Conservation (phyloP, 495 filamentous ascomycete genomes). For the Xylona heveae region DNA sequence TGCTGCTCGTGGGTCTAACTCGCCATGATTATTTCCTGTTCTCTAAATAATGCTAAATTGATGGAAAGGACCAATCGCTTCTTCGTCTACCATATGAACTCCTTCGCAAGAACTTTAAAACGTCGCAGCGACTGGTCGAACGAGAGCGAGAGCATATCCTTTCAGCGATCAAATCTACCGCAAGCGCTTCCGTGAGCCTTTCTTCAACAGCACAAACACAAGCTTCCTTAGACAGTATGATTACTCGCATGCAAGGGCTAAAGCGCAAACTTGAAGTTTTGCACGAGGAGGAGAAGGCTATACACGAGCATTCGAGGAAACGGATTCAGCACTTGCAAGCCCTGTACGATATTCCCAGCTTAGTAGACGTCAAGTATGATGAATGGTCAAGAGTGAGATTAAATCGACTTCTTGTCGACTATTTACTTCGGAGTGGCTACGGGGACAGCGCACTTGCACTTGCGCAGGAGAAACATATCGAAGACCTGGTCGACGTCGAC, state of each 20-base stretch:
- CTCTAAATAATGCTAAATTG: slow-evolving; percentile 1
- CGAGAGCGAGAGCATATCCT: slow-evolving; percentile 51
- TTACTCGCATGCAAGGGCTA: slow-evolving; percentile 58
- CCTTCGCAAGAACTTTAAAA: slow-evolving; percentile 79
- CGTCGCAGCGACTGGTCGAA: slow-evolving; percentile 63
- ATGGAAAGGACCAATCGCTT: slow-evolving; percentile 75
- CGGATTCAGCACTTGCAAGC: slow-evolving; percentile 62
- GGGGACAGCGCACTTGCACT: slow-evolving; percentile 52
- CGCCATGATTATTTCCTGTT: slow-evolving; percentile 1
- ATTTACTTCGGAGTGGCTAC: slow-evolving; percentile 69
- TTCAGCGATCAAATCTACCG: slow-evolving; percentile 43
- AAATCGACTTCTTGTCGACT: slow-evolving; percentile 74
- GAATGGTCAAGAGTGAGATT: slow-evolving; percentile 64
- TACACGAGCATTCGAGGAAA: slow-evolving; percentile 51
- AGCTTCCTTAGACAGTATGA: slow-evolving; percentile 61
- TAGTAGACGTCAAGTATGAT: slow-evolving; percentile 89
- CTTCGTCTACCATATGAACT: slow-evolving; percentile 82
- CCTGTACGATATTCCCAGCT: slow-evolving; percentile 54
- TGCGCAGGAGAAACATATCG: slow-evolving; percentile 46
- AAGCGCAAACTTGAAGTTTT: slow-evolving; percentile 68
- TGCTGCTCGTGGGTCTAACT: slow-evolving; percentile 34
- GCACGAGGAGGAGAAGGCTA: slow-evolving; percentile 52
- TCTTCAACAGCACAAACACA: slow-evolving; percentile 46
- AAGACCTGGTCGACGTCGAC: slow-evolving; percentile 69
- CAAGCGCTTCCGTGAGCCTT: slow-evolving; percentile 38